Percentiles rank a stretch among this genome's conserved stretches.
Evolutionary conservation across 441 rosid species (phyloP).

Genomic region (Gossypium schwendimanii): DNA sequence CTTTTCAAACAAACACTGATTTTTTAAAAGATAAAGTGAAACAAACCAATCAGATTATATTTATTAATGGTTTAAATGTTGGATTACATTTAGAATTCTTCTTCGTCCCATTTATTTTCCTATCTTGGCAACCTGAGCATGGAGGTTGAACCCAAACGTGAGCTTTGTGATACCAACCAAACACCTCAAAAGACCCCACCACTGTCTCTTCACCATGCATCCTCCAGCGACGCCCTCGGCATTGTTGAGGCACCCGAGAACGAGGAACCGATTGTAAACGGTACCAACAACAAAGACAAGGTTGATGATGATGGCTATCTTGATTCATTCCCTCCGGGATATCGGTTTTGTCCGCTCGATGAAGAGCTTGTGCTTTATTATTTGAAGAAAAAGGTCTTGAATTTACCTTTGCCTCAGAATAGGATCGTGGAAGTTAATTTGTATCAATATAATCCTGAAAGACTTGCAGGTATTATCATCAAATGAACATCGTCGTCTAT

Average conservation of each 20-base stretch:
- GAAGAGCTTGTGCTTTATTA: conserved; percentile 6
- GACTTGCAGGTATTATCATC: not conserved
- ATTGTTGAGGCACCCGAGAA: not conserved
- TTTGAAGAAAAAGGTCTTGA: not conserved
- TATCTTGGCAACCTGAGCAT: not conserved
- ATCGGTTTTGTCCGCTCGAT: conserved; percentile 4
- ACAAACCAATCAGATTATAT: not conserved
- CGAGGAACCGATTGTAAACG: not conserved
- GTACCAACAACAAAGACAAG: not conserved
- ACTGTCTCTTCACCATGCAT: not conserved
- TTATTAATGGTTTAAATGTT: not conserved
- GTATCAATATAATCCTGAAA: not conserved
- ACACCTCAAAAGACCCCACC: not conserved
- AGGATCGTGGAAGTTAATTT: not conserved
- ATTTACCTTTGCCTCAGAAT: conserved; percentile 1
- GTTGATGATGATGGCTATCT: not conserved
- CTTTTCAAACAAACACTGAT: not conserved
- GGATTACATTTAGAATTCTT: not conserved
- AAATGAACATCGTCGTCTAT: not conserved
- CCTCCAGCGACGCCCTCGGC: not conserved
- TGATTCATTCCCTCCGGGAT: conserved; percentile 12
- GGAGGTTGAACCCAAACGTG: not conserved
- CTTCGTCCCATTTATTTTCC: not conserved
- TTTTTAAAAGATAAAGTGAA: not conserved
- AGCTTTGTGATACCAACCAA: not conserved